These are phyloP conservation scores for Zalaria obscura DNA, from an alignment of 2,329 filamentous ascomycete species.

Conservation along the genomic window DNA sequence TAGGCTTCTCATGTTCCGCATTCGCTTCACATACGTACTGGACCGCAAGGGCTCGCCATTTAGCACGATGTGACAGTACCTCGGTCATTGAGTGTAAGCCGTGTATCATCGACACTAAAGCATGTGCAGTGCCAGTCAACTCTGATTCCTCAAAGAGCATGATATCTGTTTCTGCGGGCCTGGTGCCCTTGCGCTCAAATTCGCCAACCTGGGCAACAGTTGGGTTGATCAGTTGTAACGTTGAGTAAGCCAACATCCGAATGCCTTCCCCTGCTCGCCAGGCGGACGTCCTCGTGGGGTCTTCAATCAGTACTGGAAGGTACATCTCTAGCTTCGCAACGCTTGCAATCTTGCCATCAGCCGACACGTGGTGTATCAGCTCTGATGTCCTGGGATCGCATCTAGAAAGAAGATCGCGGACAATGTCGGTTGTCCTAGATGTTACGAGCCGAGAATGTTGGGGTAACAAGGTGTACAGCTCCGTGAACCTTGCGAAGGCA, in stretches of 20 bases:
- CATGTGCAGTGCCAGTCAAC: background rate
- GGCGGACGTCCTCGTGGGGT: constrained; percentile 26
- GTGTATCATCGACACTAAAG: background rate
- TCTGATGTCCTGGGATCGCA: constrained; percentile 39
- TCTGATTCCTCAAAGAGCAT: constrained; percentile 1
- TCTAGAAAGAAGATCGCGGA: constrained; percentile 5
- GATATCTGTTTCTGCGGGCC: constrained; percentile 7
- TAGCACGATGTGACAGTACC: constrained; percentile 1
- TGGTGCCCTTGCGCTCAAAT: constrained; percentile 21
- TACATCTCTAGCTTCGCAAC: constrained; percentile 36
- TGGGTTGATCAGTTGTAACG: constrained; percentile 12
- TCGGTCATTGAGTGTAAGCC: background rate
- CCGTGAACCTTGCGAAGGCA: constrained; percentile 16
- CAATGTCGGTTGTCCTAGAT: background rate
- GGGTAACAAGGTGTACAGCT: constrained; percentile 12
- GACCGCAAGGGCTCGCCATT: constrained; percentile 6
- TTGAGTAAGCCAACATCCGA: constrained; percentile 24
- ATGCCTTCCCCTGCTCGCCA: constrained; percentile 24
- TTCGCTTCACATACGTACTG: constrained; percentile 4
- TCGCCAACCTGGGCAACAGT: constrained; percentile 18
- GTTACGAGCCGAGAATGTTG: constrained; percentile 2
- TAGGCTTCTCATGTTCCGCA: constrained; percentile 2
- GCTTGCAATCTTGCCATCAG: constrained; percentile 12
- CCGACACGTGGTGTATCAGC: constrained; percentile 29
- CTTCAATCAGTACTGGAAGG: constrained; percentile 46